Conservation (phyloP, 2,329 filamentous ascomycete genomes). For the Epichloe hybrida region DNA sequence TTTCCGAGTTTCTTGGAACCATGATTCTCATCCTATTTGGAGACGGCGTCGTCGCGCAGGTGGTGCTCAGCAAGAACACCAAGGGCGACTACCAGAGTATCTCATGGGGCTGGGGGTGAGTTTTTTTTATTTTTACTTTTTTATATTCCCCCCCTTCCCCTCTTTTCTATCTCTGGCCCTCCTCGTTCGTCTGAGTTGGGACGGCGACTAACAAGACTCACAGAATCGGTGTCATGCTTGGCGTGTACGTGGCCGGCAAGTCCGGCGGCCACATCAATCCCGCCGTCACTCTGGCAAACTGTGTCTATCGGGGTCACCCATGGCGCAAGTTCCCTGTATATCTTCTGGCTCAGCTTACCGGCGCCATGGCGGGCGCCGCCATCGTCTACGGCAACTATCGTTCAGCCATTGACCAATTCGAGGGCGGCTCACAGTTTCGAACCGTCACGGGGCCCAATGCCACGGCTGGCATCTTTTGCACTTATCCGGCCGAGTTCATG, state of each 20-base stretch:
- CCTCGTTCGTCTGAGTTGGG: too few species aligned
- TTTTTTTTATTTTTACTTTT: not conserved
- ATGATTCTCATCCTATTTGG: constrained; percentile 58
- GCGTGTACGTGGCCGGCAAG: constrained; percentile 51
- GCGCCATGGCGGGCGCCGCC: constrained; percentile 48
- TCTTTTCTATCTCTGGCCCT: not conserved
- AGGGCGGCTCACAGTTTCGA: constrained; percentile 45
- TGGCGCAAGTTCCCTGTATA: constrained; percentile 61
- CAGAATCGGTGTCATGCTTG: constrained; percentile 53
- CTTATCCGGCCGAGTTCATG: constrained; percentile 55
- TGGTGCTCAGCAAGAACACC: constrained; percentile 37
- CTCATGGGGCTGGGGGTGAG: constrained; percentile 37
- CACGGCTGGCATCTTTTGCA: constrained; percentile 63
- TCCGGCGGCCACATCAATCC: constrained; percentile 57
- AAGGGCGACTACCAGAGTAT: constrained; percentile 38
- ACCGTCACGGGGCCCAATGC: constrained; percentile 47
- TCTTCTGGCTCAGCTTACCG: constrained; percentile 49
- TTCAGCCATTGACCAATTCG: constrained; percentile 49
- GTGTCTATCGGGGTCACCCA: constrained; percentile 52
- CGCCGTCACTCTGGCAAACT: constrained; percentile 57
- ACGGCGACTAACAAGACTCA: not conserved
- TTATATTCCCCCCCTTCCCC: too few species aligned
- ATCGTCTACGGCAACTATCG: constrained; percentile 52
- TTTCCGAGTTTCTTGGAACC: constrained; percentile 55
- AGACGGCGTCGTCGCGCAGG: constrained; percentile 58